phyloP scores from a whole-genome alignment of 495 filamentous ascomycete species.

The Penicillium tannophilum region DNA sequence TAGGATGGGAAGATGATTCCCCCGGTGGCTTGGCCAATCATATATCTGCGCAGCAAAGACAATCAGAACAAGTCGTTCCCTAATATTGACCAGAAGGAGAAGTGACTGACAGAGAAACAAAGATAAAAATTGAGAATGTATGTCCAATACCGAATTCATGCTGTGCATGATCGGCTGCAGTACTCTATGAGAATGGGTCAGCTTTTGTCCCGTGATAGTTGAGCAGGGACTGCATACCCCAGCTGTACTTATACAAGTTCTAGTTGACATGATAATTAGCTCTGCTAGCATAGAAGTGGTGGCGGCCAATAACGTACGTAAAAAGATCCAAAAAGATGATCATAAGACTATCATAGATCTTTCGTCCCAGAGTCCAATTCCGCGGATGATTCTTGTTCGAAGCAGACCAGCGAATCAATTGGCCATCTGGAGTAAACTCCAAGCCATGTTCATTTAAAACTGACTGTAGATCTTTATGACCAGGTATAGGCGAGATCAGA shows the following conservation, averaged over 20 bases:
- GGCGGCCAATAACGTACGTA: constrained; percentile 4
- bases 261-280: constrained; percentile 2
- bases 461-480: neutral
- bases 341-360: constrained; percentile 19
- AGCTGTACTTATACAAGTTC: constrained; percentile 32
- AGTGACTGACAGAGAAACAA: constrained; percentile 30
- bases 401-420: constrained; percentile 17
- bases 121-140: constrained; percentile 28
- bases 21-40: constrained; percentile 48
- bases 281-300: neutral
- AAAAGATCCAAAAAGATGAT: constrained; percentile 20
- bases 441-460: constrained; percentile 7
- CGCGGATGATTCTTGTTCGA: constrained; percentile 20
- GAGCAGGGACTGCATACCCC: constrained; percentile 20
- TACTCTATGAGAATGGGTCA: constrained; percentile 13
- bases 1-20: constrained; percentile 49
- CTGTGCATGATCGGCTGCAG: constrained; percentile 24
- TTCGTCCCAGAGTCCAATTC: constrained; percentile 15
- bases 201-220: neutral
- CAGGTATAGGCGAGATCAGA: neutral
- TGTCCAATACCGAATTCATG: constrained; percentile 21
- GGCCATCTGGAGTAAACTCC: constrained; percentile 15
- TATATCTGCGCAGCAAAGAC: constrained; percentile 27
- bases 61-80: neutral
- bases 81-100: neutral